Evolutionary conservation across 2,329 filamentous ascomycete species (phyloP).

Genomic region (Daldinia sp.): DNA sequence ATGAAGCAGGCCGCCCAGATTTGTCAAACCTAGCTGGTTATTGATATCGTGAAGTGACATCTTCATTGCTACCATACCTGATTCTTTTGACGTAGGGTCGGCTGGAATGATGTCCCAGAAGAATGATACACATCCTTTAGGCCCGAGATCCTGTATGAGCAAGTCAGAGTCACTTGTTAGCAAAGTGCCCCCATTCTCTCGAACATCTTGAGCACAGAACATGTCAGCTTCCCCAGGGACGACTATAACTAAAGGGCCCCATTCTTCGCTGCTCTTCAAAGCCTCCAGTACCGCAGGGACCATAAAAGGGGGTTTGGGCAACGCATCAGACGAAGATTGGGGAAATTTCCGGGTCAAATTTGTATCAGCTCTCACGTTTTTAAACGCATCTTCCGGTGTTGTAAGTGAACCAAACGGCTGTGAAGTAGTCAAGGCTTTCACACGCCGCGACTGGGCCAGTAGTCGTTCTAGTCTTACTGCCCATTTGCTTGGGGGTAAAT

Average conservation of each 20-base stretch:
- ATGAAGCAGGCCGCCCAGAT: slow-evolving; percentile 45
- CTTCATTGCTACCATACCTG: slow-evolving; percentile 42
- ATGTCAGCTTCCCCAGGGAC: slow-evolving; percentile 87
- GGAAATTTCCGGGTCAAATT: slow-evolving; percentile 9
- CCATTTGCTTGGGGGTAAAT: slow-evolving; percentile 73
- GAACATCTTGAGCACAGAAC: slow-evolving; percentile 75
- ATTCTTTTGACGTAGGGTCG: slow-evolving; percentile 24
- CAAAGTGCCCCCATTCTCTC: slow-evolving; percentile 62
- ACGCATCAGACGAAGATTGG: slow-evolving; percentile 26
- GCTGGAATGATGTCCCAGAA: slow-evolving; percentile 66
- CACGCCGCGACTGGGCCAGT: slow-evolving; percentile 62
- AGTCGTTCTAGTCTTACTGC: slow-evolving; percentile 68
- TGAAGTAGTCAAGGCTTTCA: slow-evolving; percentile 59
- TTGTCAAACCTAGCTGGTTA: slow-evolving; percentile 30
- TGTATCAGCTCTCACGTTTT: slow-evolving; percentile 23
- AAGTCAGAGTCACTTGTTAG: slow-evolving; percentile 91
- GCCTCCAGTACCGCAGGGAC: slow-evolving; percentile 80
- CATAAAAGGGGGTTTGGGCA: slow-evolving; percentile 69
- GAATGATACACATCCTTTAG: slow-evolving; percentile 69
- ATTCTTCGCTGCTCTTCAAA: slow-evolving; percentile 57
- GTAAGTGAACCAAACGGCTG: slow-evolving; percentile 42
- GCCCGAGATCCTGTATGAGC: slow-evolving; percentile 74
- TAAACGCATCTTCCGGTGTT: slow-evolving; percentile 27
- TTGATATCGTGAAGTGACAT: slow-evolving; percentile 49
- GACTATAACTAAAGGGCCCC: slow-evolving; percentile 58